phyloP scores from a whole-genome alignment of 1,139 yeast genomes.

The Hanseniaspora uvarum region DNA sequence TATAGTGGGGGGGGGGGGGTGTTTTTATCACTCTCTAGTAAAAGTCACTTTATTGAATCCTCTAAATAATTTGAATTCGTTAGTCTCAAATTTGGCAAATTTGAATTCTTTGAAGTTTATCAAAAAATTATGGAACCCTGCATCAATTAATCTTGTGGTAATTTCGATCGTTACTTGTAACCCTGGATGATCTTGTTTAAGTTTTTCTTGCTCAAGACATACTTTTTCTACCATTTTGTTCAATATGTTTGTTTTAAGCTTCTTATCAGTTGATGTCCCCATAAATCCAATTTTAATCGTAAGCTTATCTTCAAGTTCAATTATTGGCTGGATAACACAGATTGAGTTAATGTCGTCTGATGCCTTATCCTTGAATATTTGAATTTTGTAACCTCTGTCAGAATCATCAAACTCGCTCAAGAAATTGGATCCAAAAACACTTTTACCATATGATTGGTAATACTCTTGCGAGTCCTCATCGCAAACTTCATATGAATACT shows the following conservation, averaged over 20 bases:
- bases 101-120: neutral
- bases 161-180: neutral
- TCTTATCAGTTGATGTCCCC: slow-evolving; percentile 12
- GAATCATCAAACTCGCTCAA: neutral
- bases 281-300: slow-evolving; percentile 7
- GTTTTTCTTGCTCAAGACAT: neutral
- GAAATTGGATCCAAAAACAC: slow-evolving; percentile 3
- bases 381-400: neutral
- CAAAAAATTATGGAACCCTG: neutral
- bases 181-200: neutral
- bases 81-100: neutral
- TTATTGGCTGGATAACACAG: slow-evolving; percentile 7
- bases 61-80: neutral
- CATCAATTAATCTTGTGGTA: neutral
- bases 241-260: slow-evolving; percentile 1
- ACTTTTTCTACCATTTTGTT: slow-evolving; percentile 7
- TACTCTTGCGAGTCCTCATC: slow-evolving; percentile 11
- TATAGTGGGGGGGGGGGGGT: no score
- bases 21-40: no score
- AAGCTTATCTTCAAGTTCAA: neutral
- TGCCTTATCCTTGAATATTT: slow-evolving; percentile 4
- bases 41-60: neutral
- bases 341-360: neutral
- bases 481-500: neutral
- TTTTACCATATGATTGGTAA: slow-evolving; percentile 1